These are phyloP conservation scores for Diaporthe longicolla DNA, from an alignment of 2,329 filamentous ascomycete genomes.

Conservation along the genomic window DNA sequence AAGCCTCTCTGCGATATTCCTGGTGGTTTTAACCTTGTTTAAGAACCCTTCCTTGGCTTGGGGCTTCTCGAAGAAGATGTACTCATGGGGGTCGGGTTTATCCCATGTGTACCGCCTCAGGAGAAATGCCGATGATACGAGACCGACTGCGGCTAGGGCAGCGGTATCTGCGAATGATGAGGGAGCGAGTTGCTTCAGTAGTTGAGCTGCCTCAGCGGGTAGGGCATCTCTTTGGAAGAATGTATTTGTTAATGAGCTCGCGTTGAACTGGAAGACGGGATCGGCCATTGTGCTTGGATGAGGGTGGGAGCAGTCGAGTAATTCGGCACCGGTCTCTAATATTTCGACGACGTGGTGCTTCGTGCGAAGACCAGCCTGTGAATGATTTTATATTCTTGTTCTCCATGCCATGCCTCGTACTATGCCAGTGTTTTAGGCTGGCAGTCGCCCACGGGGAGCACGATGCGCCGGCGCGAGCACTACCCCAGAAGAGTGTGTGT, in stretches of 20 bases:
- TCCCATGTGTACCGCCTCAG: constrained; percentile 40
- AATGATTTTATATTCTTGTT: background rate
- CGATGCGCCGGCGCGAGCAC: background rate
- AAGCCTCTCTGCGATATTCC: constrained; percentile 42
- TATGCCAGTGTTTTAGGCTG: background rate
- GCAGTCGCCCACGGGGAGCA: background rate
- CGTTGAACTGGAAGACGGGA: constrained; percentile 11
- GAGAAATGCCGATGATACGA: constrained; percentile 53
- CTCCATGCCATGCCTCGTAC: background rate
- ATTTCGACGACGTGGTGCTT: background rate
- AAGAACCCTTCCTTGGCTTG: constrained; percentile 36
- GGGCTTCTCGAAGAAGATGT: constrained; percentile 41
- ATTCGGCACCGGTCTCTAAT: background rate
- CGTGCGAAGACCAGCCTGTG: background rate
- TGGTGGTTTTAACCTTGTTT: constrained; percentile 28
- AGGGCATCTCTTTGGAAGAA: constrained; percentile 11
- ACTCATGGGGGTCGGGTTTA: constrained; percentile 38
- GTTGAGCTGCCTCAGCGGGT: background rate
- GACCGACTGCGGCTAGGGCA: constrained; percentile 39
- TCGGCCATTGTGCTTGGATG: constrained; percentile 9
- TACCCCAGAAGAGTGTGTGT: background rate
- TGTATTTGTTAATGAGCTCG: background rate
- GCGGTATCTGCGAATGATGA: constrained; percentile 33
- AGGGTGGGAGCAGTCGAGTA: background rate
- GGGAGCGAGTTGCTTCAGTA: constrained; percentile 33